Percentiles rank a stretch among this genome's conserved stretches.
phyloP scores from a whole-genome alignment of 768 basidiomycete species.

The Multifurca ochricompacta region DNA sequence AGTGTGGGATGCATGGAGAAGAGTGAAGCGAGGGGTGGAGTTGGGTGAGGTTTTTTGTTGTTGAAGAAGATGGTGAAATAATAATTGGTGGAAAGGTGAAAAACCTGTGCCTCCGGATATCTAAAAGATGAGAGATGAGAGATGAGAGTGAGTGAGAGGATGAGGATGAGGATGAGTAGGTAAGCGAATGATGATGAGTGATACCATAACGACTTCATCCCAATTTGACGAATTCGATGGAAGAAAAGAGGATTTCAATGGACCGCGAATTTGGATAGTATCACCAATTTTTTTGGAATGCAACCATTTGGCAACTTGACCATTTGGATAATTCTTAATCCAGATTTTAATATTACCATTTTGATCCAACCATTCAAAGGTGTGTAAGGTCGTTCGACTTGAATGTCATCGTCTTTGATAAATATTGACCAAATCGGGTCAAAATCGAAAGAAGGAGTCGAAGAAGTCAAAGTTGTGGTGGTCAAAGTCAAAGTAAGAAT shows the following conservation, averaged over 20 bases:
- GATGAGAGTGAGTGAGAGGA: neutral
- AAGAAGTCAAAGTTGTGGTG: no score
- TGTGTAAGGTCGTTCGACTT: slow-evolving; percentile 81
- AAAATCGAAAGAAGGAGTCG: no score
- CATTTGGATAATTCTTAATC: slow-evolving; percentile 71
- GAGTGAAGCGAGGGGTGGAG: slow-evolving; percentile 48
- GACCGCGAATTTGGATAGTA: slow-evolving; percentile 67
- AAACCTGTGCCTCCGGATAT: slow-evolving; percentile 86
- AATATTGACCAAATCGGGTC: slow-evolving; percentile 65
- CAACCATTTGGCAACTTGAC: slow-evolving; percentile 80
- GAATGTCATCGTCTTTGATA: slow-evolving; percentile 82
- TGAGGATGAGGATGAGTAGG: neutral
- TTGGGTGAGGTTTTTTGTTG: slow-evolving; percentile 8
- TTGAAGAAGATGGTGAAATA: slow-evolving; percentile 44
- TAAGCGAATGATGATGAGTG: slow-evolving; percentile 16
- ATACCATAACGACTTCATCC: slow-evolving; percentile 78
- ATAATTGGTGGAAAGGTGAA: slow-evolving; percentile 76
- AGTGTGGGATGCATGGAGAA: slow-evolving; percentile 63
- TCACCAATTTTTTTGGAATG: slow-evolving; percentile 63
- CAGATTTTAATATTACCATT: slow-evolving; percentile 66
- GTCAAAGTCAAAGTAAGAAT: slow-evolving; percentile 59
- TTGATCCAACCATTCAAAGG: slow-evolving; percentile 64
- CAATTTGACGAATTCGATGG: slow-evolving; percentile 50
- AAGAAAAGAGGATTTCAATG: slow-evolving; percentile 59
- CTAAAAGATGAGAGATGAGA: slow-evolving; percentile 31